These are phyloP conservation scores for Ascochyta lentis DNA, from an alignment of 2,329 filamentous ascomycete genomes.

Conservation along the genomic window DNA sequence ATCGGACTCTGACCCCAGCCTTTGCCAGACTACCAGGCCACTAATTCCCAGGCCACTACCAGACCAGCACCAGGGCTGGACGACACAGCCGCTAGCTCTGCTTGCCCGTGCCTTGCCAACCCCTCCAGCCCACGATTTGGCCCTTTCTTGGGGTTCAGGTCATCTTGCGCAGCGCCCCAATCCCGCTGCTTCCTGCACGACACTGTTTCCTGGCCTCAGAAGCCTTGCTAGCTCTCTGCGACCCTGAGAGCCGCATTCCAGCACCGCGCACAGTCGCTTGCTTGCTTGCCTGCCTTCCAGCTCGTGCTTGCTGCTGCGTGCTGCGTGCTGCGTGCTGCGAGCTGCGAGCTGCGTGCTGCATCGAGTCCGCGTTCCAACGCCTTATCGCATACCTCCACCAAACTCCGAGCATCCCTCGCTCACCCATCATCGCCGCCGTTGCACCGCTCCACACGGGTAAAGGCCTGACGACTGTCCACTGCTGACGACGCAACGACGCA, in stretches of 20 bases:
- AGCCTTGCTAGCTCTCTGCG: conserved; percentile 26
- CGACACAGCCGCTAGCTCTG: conserved; percentile 35
- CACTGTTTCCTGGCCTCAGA: conserved; percentile 29
- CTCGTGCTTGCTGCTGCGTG: conserved; percentile 29
- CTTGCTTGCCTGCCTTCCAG: not conserved
- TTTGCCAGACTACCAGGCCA: conserved; percentile 3
- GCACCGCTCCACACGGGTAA: conserved; percentile 17
- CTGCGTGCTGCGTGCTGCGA: conserved; percentile 38
- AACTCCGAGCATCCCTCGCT: conserved; percentile 41
- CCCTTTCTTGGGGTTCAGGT: conserved; percentile 7
- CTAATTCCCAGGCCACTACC: not conserved
- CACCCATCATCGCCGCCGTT: conserved; percentile 26
- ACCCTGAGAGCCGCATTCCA: conserved; percentile 34
- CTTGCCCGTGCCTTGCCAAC: conserved; percentile 29
- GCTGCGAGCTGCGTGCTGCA: conserved; percentile 23
- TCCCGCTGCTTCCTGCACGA: conserved; percentile 32
- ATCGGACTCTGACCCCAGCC: conserved; percentile 42
- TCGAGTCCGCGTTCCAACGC: conserved; percentile 30
- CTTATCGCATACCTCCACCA: conserved; percentile 34
- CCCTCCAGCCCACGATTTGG: conserved; percentile 23
- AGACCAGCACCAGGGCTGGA: conserved; percentile 9
- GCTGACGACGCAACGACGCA: not conserved
- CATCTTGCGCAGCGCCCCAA: conserved; percentile 20
- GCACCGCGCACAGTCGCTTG: conserved; percentile 17
- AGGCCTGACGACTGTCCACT: conserved; percentile 23